Percentiles rank a stretch among this genome's conserved stretches.
Evolutionary conservation across 129 eudicot species (phyloP).

Genomic region (Cynara cardunculus): DNA sequence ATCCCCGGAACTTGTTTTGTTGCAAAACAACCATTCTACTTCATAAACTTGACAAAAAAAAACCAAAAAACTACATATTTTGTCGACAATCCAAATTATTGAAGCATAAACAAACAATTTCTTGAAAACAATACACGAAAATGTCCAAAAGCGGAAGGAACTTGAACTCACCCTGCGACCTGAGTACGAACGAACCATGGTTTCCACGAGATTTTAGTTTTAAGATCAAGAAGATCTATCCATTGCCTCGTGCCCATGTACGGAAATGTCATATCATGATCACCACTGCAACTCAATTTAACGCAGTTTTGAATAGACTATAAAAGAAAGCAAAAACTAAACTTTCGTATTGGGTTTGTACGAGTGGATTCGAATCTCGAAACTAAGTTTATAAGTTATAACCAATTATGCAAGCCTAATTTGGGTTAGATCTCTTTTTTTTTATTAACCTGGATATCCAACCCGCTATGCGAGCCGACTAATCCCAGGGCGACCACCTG

Average conservation of each 20-base stretch:
- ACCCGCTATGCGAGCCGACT: too few relatives aligned
- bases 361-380: background rate
- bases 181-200: conserved; percentile 44
- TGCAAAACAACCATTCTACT: background rate
- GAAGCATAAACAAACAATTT: background rate
- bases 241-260: conserved; percentile 29
- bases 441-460: too few relatives aligned
- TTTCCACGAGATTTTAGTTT: conserved; percentile 24
- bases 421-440: background rate
- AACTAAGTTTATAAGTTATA: background rate
- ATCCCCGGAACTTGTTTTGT: background rate
- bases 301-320: too few relatives aligned
- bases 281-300: conserved; percentile 25
- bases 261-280: conserved; percentile 38
- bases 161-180: conserved; percentile 37
- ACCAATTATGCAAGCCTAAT: background rate
- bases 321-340: background rate
- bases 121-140: background rate
- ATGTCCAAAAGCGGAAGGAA: background rate
- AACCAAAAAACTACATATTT: background rate
- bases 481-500: too few relatives aligned
- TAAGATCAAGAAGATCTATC: conserved; percentile 32
- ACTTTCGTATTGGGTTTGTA: background rate
- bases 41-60: background rate
- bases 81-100: background rate